Evolutionary conservation across 208 protist genomes (phyloP), one percentile per base, ranked within the genome.

Genomic region (Leishmania mexicana): DNA sequence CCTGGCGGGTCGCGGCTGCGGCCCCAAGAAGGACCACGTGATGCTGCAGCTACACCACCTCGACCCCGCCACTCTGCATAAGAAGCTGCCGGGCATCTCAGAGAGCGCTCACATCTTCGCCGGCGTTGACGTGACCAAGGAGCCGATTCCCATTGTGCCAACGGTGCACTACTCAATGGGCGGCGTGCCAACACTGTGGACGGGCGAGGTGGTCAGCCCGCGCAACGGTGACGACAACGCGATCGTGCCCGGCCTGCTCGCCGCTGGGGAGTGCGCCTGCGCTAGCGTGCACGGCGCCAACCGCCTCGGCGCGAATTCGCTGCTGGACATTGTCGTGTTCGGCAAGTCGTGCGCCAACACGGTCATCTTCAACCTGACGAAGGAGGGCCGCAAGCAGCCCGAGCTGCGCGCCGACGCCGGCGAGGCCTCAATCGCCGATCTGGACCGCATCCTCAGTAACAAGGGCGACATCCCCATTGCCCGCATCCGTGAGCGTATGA

Each of bases 81-180:
- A 99, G 89, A 98, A 99, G 83, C 93, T 99, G 68, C 99, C 99
- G 49, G 99, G 99, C 81, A 99, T 99, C 84, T 97, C 93, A 19
- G 99, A 99, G 94, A 99, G 98, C 60, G 99, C 99, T 31, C 93
- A 98, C 83, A 99, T 99, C 83, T 99, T 99, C 83, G 98, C 99
- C 51, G 99, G 99, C 77, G 98, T 99, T n/a, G 99, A 99, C 86
- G 97, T 99, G 19, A 99, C 98, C 71, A 99, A 99, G 89, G 98
- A 99, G 91, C 98, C 99, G 58, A 99, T 99, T 83, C 99, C 99
- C 17, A 98, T 99, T 60, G 93, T 99, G 49, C 99, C 99, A 58
- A 99, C 99, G 38, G 99, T 99, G 53, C 99, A 99, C 89, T 99
- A 99, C 98, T 99, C 99, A 84, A 99, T 99, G 99, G 96, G 95